Evolutionary conservation across 1,284 basidiomycete genomes (phyloP), one percentile per base, ranked within the genome.

Genomic region (Cutaneotrichosporon sp.): DNA sequence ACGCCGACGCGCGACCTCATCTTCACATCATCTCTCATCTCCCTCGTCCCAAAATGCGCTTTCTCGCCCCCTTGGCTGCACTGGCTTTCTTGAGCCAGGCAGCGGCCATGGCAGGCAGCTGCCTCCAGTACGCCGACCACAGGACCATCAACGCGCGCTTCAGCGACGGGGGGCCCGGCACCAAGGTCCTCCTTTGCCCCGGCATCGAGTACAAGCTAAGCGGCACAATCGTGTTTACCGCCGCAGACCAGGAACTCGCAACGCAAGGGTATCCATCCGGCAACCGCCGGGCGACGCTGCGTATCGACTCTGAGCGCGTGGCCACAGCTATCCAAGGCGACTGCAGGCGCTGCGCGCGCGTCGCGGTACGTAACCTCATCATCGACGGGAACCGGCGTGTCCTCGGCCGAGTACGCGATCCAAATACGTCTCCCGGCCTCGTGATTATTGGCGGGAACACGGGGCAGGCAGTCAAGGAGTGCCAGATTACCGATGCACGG

Each of bases 251-350:
- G 58, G 76, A 77, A 48, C 61, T 79, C 22, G 71, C 75, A 17
- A 79, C 78, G 3, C 62, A 64, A 39, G 78, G 77, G 3, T 76
- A 76, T 51, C 78, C 78, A 1, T 66, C 66, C 3, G 76, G 69
- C 19, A 63, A 70, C 14, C 64, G 72, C 16, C 65, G 77, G 26
- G 78, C 78, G 0, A 69, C 57, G 10, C 54, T 79, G 5, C 53
- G 65, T 6, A 67, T 78, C 24, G 65, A 66, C 19, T 70, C 68
- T 4, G 55, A 60, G 11, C 41, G 66, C 8, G 49, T 66, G 2
- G 67, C 59, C 1, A 74, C 71, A 0, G 71, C 68, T 1, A 59
- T 76, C 1, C 73, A 75, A 46, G 75, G 75, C 5, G 75, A 76
- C 58, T 76, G 75, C 54, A 59, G 74, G 19, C 64, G 75, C n/a